Base-by-base conservation (phyloP, 768 basidiomycete genomes). In the Mycena galericulata region DNA sequence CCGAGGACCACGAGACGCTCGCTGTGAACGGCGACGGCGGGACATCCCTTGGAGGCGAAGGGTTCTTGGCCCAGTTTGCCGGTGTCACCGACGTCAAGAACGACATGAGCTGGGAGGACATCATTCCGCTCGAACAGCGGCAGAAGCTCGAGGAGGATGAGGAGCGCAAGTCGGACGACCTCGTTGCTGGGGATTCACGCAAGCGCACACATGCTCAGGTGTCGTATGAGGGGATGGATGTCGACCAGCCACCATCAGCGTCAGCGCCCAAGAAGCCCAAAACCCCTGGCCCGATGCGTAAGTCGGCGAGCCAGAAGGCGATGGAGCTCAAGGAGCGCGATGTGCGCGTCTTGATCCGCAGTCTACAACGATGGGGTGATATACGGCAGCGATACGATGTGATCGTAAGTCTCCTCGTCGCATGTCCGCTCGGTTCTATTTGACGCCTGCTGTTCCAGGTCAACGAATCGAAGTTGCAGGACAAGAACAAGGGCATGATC, bases 71-170 rank as follows among this genome's bases (percentile, higher is more conserved):
- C 27, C 92, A 94, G 71, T 97, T 99, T 77, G 97, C 97, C 24
- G 92, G 91, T 55, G 95, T 99, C 72, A 98, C 96, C 79, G 98
- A 99, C 78, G 91, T 99, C 77, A 99, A 98, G 87, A 95, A 96
- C 77, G 97, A 99, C 81, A 96, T 97, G 90, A 95, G 80, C 75
- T 99, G 98, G 98, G 98, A 99, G 76, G 98, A 99, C 68, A 99
- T 99, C 79, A 99, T 99, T 73, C 98, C 98, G 20, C 78, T 93
- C 11, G 96, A 97, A 26, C 96, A 96, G 74, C 91, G 98, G 8
- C 90, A 92, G 78, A 90, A 89, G 77, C 89, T 92, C 47, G 95
- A 95, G 67, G 86, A 87, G 30, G 96, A 95, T 67, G 91, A 92
- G 67, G 86, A 91, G 65, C 85, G 88, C 65, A 90, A 89, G 74